Evolutionary conservation across 139 green algal genomes (phyloP).

Genomic region (Nannochloris sp.): DNA sequence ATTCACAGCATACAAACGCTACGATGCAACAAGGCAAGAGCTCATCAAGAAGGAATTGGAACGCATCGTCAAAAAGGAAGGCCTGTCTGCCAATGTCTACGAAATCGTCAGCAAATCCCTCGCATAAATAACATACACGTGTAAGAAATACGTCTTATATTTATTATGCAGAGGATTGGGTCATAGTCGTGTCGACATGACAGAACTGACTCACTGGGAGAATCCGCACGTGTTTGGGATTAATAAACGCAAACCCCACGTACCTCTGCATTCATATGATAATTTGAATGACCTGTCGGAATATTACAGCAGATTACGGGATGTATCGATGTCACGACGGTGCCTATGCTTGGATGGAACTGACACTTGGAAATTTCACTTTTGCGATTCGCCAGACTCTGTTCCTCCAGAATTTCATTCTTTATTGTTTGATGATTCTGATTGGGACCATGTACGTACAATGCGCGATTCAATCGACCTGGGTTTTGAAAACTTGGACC

Average conservation of each 20-base stretch:
- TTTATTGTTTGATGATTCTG: conserved; percentile 29
- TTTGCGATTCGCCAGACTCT: conserved; percentile 38
- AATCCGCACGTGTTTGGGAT: conserved; percentile 52
- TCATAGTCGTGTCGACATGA: neutral
- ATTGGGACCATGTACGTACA: conserved; percentile 34
- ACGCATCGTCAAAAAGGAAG: conserved; percentile 59
- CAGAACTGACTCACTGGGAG: conserved; percentile 51
- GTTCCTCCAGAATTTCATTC: conserved; percentile 46
- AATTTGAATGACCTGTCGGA: conserved; percentile 10
- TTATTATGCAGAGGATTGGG: neutral
- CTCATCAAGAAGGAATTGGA: conserved; percentile 79
- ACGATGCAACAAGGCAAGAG: conserved; percentile 68
- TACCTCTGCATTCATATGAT: conserved; percentile 45
- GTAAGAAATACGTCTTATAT: too few relatives aligned
- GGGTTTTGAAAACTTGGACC: too few relatives aligned
- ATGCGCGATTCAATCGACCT: neutral
- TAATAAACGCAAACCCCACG: conserved; percentile 54
- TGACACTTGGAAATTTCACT: conserved; percentile 50
- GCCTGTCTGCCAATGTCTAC: conserved; percentile 83
- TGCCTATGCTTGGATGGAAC: conserved; percentile 34
- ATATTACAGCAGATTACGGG: conserved; percentile 5
- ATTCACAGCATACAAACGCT: conserved; percentile 82
- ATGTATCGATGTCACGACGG: neutral
- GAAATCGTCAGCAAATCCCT: conserved; percentile 89
- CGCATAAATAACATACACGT: neutral